Conservation (phyloP, 257 asterid species). For the Thymus quinquecostatus region DNA sequence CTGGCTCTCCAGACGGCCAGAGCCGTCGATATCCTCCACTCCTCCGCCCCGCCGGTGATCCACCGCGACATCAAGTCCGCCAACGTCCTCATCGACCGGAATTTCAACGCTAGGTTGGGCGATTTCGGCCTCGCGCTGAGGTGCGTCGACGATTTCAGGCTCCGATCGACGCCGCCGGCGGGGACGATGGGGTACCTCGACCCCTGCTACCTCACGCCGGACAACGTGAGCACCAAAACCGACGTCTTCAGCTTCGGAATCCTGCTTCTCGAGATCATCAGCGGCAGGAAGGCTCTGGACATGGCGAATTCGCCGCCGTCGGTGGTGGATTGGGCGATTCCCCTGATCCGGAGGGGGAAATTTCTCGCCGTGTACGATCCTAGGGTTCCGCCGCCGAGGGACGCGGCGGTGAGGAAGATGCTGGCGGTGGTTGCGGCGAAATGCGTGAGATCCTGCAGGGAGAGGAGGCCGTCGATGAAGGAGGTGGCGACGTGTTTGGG, state of each 20-base stretch:
- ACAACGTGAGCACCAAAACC: constrained; percentile 73
- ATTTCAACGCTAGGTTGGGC: constrained; percentile 77
- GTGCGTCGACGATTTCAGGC: constrained; percentile 67
- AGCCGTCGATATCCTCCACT: constrained; percentile 74
- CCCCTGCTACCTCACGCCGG: constrained; percentile 94
- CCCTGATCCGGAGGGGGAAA: constrained; percentile 81
- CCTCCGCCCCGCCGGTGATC: constrained; percentile 65
- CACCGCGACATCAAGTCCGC: constrained; percentile 91
- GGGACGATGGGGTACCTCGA: constrained; percentile 95
- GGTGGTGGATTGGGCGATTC: constrained; percentile 90
- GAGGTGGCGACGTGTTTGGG: constrained; percentile 75
- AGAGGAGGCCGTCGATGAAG: constrained; percentile 86
- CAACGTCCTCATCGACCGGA: constrained; percentile 75
- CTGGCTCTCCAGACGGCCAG: constrained; percentile 83
- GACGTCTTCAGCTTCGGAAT: constrained; percentile 94
- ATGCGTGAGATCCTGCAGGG: constrained; percentile 88
- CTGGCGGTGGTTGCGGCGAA: constrained; percentile 84
- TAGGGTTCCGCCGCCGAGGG: constrained; percentile 66
- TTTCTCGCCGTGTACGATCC: constrained; percentile 64
- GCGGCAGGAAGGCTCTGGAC: constrained; percentile 92
- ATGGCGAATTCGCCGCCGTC: constrained; percentile 84
- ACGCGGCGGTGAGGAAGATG: constrained; percentile 70
- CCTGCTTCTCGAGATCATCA: constrained; percentile 76
- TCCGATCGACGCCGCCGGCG: constrained; percentile 94
- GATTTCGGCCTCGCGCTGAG: constrained; percentile 88